Evolutionary conservation across 2,329 filamentous ascomycete genomes (phyloP).

Genomic region (Aspergillus quadricinctus): DNA sequence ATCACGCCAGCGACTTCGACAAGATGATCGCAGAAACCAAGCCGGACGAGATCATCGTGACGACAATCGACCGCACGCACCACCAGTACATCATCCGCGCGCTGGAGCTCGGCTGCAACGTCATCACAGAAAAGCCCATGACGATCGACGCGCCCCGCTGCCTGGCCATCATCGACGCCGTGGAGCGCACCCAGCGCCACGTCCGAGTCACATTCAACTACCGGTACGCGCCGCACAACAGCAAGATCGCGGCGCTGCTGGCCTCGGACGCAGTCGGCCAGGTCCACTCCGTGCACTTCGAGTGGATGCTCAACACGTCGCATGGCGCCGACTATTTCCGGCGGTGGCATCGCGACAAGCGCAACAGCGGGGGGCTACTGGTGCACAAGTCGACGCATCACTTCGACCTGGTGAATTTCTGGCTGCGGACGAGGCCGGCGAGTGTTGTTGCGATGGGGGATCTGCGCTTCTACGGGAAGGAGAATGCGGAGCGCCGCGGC

Average conservation of each 20-base stretch:
- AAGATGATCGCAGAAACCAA: slow-evolving; percentile 52
- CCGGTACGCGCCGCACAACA: slow-evolving; percentile 63
- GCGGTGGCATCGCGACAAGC: slow-evolving; percentile 60
- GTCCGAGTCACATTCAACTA: slow-evolving; percentile 62
- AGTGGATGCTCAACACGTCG: slow-evolving; percentile 60
- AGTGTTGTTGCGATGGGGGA: slow-evolving; percentile 58
- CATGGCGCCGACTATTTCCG: slow-evolving; percentile 62
- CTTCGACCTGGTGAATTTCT: slow-evolving; percentile 62
- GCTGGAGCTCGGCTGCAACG: slow-evolving; percentile 56
- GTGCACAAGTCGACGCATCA: slow-evolving; percentile 63
- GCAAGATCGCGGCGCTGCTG: slow-evolving; percentile 53
- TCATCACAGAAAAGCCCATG: slow-evolving; percentile 64
- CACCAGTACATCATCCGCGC: slow-evolving; percentile 57
- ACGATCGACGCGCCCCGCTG: slow-evolving; percentile 57
- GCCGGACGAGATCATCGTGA: slow-evolving; percentile 60
- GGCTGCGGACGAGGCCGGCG: slow-evolving; percentile 52
- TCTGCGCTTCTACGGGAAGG: slow-evolving; percentile 57
- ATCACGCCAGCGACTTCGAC: slow-evolving; percentile 53
- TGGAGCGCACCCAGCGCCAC: slow-evolving; percentile 46
- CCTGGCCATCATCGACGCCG: slow-evolving; percentile 52
- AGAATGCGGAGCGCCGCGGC: slow-evolving; percentile 57
- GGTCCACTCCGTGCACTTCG: slow-evolving; percentile 57
- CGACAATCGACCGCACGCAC: slow-evolving; percentile 60
- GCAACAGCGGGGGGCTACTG: slow-evolving; percentile 56
- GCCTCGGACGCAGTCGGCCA: slow-evolving; percentile 53